Conservation (phyloP, 345 rosid species). For the Gossypium raimondii region DNA sequence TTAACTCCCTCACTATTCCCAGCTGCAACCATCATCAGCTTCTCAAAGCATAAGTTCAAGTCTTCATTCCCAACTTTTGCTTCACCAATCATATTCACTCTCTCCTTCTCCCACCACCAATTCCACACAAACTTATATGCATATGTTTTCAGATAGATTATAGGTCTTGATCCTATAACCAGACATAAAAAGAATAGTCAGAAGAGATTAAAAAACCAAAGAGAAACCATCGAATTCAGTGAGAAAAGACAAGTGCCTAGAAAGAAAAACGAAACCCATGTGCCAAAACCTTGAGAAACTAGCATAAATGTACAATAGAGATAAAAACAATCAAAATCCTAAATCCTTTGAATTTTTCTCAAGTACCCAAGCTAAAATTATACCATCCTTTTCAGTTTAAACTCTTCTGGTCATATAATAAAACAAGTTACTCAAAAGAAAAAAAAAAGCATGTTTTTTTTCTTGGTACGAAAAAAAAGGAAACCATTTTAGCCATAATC, state of each 20-base stretch:
- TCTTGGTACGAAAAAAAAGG: background rate
- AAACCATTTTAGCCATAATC: slow-evolving; percentile 4
- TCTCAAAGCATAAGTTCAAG: slow-evolving; percentile 56
- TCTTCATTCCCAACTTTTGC: slow-evolving; percentile 38
- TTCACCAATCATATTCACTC: slow-evolving; percentile 35
- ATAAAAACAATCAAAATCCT: slow-evolving; percentile 1
- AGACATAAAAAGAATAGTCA: background rate
- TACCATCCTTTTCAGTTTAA: background rate
- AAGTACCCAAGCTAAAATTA: background rate
- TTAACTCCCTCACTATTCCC: slow-evolving; percentile 26
- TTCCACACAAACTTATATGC: background rate
- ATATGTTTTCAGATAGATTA: slow-evolving; percentile 1
- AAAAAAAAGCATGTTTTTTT: background rate
- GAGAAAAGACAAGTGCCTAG: background rate
- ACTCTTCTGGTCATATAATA: background rate
- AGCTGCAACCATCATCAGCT: slow-evolving; percentile 45
- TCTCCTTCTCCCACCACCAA: slow-evolving; percentile 22
- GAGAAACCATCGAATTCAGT: background rate
- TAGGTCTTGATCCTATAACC: slow-evolving; percentile 32
- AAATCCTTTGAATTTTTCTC: background rate
- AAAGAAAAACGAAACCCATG: slow-evolving; percentile 1
- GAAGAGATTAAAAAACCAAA: slow-evolving; percentile 4
- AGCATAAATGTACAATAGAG: background rate
- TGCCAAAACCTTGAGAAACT: slow-evolving; percentile 7
- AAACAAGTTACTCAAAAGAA: background rate